These are phyloP conservation scores for Pelargonium citronellum DNA, from an alignment of 441 rosid species.

Conservation along the genomic window DNA sequence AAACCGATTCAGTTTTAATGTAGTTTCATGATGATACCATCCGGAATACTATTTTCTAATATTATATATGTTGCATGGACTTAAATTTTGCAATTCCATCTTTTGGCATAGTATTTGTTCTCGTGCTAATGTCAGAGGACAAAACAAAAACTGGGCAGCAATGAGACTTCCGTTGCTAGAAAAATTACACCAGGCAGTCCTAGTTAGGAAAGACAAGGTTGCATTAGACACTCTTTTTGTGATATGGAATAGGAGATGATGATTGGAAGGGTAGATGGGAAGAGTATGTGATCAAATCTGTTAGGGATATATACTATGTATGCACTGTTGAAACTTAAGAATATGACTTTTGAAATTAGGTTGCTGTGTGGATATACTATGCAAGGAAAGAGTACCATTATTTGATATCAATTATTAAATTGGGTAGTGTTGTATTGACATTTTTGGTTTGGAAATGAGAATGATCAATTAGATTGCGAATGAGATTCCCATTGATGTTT, in stretches of 20 bases:
- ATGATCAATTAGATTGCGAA: no score
- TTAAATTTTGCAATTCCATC: constrained; percentile 1
- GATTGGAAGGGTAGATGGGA: no score
- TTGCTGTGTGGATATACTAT: not conserved
- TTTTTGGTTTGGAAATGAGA: no score
- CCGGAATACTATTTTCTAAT: not conserved
- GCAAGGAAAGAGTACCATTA: no score
- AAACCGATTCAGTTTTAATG: not conserved
- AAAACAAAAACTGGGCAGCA: no score
- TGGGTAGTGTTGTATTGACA: no score
- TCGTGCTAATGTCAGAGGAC: no score
- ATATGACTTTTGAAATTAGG: not conserved
- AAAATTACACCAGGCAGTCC: no score
- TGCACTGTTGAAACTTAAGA: not conserved
- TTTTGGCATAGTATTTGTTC: not conserved
- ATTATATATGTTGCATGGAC: not conserved
- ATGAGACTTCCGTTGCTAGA: no score
- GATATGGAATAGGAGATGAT: not conserved
- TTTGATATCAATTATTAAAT: no score
- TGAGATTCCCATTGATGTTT: no score
- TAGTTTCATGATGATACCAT: not conserved
- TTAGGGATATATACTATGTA: not conserved
- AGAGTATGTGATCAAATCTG: not conserved
- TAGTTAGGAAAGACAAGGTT: no score
- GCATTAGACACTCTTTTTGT: not conserved